phyloP scores from a whole-genome alignment of 2,329 filamentous ascomycete species.

The Ceratocystis destructans region DNA sequence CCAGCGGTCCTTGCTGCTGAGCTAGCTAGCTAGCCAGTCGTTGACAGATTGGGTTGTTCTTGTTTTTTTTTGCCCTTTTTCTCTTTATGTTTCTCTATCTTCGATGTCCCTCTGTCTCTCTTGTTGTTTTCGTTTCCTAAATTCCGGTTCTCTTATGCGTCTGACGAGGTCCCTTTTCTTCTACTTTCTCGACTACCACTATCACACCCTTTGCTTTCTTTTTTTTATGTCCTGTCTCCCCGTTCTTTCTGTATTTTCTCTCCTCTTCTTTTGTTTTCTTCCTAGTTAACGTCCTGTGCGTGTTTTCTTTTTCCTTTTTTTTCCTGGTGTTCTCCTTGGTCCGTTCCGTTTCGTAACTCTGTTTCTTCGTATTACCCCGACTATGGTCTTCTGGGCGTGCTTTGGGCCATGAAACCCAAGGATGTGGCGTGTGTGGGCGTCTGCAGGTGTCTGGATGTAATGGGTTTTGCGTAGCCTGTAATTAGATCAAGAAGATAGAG shows the following conservation, averaged over 20 bases:
- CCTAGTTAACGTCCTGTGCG: not conserved
- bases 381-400: not conserved
- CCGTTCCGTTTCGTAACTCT: not conserved
- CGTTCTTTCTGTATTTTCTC: not conserved
- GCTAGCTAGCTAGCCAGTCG: constrained; percentile 21
- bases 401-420: no score
- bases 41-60: not conserved
- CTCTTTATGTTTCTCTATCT: constrained; percentile 9
- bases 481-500: no score
- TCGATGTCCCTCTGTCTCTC: constrained; percentile 8
- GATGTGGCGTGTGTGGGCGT: no score
- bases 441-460: no score
- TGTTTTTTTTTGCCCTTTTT: not conserved
- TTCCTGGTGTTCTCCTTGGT: not conserved
- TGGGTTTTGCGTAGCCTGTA: no score
- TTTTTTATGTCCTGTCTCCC: not conserved
- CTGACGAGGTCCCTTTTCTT: constrained; percentile 7
- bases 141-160: constrained; percentile 12
- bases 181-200: constrained; percentile 8
- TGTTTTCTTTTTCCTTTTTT: not conserved
- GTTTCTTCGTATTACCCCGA: not conserved
- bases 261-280: not conserved
- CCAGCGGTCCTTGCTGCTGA: constrained; percentile 84
- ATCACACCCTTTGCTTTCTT: not conserved
- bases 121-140: constrained; percentile 4